These are phyloP conservation scores for Sarocladiaceae sp. DNA, from an alignment of 2,329 filamentous ascomycete genomes.

Conservation along the genomic window DNA sequence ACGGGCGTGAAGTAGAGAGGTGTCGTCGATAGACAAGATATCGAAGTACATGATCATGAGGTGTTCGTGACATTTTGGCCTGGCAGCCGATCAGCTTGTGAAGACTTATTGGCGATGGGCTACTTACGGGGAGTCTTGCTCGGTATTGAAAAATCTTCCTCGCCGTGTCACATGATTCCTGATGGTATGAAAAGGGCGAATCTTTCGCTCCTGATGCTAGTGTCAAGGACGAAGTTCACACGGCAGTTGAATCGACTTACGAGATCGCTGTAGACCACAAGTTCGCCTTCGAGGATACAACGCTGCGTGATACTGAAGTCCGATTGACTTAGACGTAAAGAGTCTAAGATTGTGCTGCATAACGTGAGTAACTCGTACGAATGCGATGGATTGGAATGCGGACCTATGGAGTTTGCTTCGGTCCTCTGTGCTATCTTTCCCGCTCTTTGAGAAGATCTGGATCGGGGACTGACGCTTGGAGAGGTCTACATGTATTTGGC, in stretches of 20 bases:
- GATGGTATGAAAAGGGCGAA: conserved; percentile 75
- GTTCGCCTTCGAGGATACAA: conserved; percentile 79
- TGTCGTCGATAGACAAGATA: conserved; percentile 45
- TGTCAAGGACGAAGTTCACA: too few species aligned
- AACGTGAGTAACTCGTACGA: conserved; percentile 7
- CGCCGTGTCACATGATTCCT: conserved; percentile 72
- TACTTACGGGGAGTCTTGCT: conserved; percentile 60
- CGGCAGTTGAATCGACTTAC: conserved; percentile 23
- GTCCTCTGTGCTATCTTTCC: conserved; percentile 79
- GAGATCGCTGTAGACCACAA: conserved; percentile 69
- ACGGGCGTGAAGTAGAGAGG: conserved; percentile 42
- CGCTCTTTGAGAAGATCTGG: conserved; percentile 86
- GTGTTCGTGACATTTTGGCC: conserved; percentile 43
- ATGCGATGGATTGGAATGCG: conserved; percentile 13
- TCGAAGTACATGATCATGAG: conserved; percentile 60
- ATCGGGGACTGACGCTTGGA: conserved; percentile 46
- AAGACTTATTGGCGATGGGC: too few species aligned
- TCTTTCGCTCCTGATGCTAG: conserved; percentile 48
- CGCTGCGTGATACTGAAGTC: conserved; percentile 53
- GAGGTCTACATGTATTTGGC: conserved; percentile 76
- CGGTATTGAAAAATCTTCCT: conserved; percentile 61
- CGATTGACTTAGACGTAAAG: conserved; percentile 53
- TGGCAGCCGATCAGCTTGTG: conserved; percentile 22
- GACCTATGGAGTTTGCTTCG: conserved; percentile 52
- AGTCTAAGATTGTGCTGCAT: conserved; percentile 50